These are phyloP conservation scores for Crassisporium funariophilum DNA, from an alignment of 768 basidiomycete species.

Conservation along the genomic window DNA sequence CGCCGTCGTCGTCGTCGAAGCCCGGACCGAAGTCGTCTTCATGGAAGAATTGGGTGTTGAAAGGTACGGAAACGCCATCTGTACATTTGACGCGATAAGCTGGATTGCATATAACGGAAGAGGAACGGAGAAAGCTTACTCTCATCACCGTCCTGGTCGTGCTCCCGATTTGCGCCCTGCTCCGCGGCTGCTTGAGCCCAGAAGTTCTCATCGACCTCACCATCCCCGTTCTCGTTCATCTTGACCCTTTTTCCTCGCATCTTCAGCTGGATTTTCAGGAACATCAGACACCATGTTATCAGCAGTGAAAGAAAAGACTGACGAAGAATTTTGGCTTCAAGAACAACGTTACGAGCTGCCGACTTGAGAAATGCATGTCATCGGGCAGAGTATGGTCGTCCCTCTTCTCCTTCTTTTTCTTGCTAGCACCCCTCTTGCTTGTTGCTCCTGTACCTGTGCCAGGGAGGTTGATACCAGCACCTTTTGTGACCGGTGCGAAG, in stretches of 20 bases:
- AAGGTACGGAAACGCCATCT: slow-evolving; percentile 67
- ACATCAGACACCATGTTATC: slow-evolving; percentile 5
- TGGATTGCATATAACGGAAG: not conserved
- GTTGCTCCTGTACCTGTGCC: slow-evolving; percentile 45
- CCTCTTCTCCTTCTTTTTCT: slow-evolving; percentile 66
- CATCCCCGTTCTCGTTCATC: slow-evolving; percentile 67
- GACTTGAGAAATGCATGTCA: slow-evolving; percentile 96
- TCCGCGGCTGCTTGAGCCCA: slow-evolving; percentile 96
- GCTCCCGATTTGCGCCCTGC: slow-evolving; percentile 56
- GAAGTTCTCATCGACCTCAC: slow-evolving; percentile 94
- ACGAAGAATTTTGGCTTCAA: slow-evolving; percentile 96
- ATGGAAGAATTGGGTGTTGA: slow-evolving; percentile 97
- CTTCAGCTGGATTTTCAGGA: slow-evolving; percentile 57
- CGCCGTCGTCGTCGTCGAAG: slow-evolving; percentile 59
- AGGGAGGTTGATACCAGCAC: slow-evolving; percentile 68
- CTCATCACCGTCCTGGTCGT: slow-evolving; percentile 59
- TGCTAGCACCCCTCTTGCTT: slow-evolving; percentile 41
- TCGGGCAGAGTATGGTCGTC: slow-evolving; percentile 85
- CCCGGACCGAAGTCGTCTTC: slow-evolving; percentile 86
- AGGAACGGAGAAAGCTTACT: slow-evolving; percentile 42
- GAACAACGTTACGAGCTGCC: slow-evolving; percentile 89
- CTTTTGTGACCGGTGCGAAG: slow-evolving; percentile 76
- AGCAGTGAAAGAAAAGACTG: slow-evolving; percentile 28
- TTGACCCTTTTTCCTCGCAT: slow-evolving; percentile 78
- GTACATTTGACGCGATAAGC: not conserved